Evolutionary conservation across 495 filamentous ascomycete genomes (phyloP), one percentile per base, ranked within the genome.

Genomic region (Daldinia concentrica): DNA sequence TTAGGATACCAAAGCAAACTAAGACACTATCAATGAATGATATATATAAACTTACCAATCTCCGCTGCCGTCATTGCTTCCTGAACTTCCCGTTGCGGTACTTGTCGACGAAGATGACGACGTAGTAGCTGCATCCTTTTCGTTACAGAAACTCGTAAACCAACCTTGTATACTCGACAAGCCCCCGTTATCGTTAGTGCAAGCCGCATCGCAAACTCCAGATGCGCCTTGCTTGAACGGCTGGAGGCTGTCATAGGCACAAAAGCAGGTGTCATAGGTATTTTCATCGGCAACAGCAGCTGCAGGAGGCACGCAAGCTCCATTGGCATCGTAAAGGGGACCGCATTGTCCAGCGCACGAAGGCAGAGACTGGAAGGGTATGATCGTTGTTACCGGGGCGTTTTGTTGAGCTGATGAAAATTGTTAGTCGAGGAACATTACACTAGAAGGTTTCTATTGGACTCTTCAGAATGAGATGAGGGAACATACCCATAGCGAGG

Each of bases 281-380:
- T 15, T 61, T 32, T 74, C 62, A 45, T 73, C 76, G 56, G 67
- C 73, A 2, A 57, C 52, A 7, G 79, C 68, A 3, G 72, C 76
- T 0, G 74, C 76, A 4, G 85, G 82, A 4, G 83, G 83, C 0
- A 82, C 82, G 71, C 86, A 88, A 58, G 77, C 82, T 67, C 85
- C 86, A 69, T 88, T 86, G 11, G 82, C 86, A 73, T 87, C 85
- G 72, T 81, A 87, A 37, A 88, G 81, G 1, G 74, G 64, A 19
- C 85, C 85, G 68, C 86, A 88, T 17, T 69, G 32, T 1, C 73
- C 71, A 3, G 80, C 82, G 64, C 86, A 88, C 0, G 84, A 69
- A 43, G 85, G 84, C 51, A 88, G 74, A 24, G 74, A 64, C 27
- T 71, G 74, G 63, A 83, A 79, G 48, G 85, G 84, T 24, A 86